Conservation (phyloP, 495 filamentous ascomycete species). For the Xylaria telfairii region DNA sequence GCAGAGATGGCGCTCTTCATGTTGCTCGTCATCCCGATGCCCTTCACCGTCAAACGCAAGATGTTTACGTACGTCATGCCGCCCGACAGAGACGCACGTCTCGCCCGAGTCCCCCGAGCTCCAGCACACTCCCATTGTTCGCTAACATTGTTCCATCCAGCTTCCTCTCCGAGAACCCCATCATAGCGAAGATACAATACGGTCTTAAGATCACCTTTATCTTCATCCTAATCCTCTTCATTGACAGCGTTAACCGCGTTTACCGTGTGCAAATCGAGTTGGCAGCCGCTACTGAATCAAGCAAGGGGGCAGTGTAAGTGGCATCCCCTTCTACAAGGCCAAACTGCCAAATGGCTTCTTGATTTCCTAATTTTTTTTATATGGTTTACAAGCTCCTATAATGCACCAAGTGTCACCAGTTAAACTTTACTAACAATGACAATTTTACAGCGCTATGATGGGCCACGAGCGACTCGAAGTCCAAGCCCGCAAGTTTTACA, state of each 20-base stretch:
- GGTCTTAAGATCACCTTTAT: slow-evolving; percentile 89
- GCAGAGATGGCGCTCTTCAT: slow-evolving; percentile 94
- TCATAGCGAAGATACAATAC: slow-evolving; percentile 60
- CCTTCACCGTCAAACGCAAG: slow-evolving; percentile 83
- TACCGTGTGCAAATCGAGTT: slow-evolving; percentile 95
- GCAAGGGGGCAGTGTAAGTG: slow-evolving; percentile 33
- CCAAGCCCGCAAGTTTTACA: slow-evolving; percentile 99
- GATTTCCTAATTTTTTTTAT: slow-evolving; percentile 14
- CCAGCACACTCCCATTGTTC: neutral
- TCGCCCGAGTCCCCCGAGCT: neutral
- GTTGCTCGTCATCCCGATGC: slow-evolving; percentile 88
- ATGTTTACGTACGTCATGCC: slow-evolving; percentile 76
- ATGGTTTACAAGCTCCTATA: neutral
- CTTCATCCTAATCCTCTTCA: slow-evolving; percentile 96
- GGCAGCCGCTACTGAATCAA: slow-evolving; percentile 59
- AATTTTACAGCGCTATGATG: slow-evolving; percentile 61
- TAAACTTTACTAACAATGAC: slow-evolving; percentile 31
- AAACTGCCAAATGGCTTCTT: neutral
- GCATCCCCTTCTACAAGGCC: slow-evolving; percentile 9
- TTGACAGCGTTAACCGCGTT: slow-evolving; percentile 98
- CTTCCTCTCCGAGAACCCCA: slow-evolving; percentile 83
- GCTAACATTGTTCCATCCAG: slow-evolving; percentile 34
- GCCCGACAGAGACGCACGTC: neutral
- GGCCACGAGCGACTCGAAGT: slow-evolving; percentile 96
- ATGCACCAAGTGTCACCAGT: neutral